Evolutionary conservation across 2,329 filamentous ascomycete genomes (phyloP), one percentile per base, ranked within the genome.

Genomic region (Venturia carpophila): DNA sequence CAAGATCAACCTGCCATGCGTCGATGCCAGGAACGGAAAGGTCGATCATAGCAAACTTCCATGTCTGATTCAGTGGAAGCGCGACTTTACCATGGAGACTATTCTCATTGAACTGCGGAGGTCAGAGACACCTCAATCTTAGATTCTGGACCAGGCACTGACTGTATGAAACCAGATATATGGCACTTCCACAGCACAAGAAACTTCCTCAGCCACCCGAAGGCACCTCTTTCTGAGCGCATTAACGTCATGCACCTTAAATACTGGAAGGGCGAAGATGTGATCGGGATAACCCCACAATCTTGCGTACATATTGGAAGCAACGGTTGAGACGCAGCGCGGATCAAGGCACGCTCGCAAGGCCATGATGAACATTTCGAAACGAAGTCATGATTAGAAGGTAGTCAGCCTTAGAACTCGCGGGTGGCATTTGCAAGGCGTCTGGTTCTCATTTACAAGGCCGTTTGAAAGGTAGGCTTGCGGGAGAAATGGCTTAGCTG

Each of bases 1-100:
- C 72, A 90, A 91, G 77, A 88, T 99, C 79, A 97, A 97, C 79
- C 84, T 97, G n/a, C 94, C 94, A 34, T 96, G 93, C 73, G 94
- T 99, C 63, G 89, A 93, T 77, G 81, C 83, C 68, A 84, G 81
- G 70, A 89, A 89, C 68, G 94, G 94, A 73, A 85, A 85, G 79
- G 91, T 97, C 70, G 92, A 97, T 73, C 87, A 90, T 21, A 83
- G 83, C 67, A 91, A 92, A 73, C 82, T 99, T 42, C 89, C 89
- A 19, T 96, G 92, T 72, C 83, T 99, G 56, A 85, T 87, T 65
- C 87, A 90, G 76, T 99, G 94, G 94, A 94, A 90, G 80, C 84
- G 91, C 67, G 89, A 95, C 60, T 94, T 92, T 74, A 96, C 92
- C 42, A 96, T 96, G 90, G 93, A 97, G 80, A 96, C 91, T 0